Percentiles rank a stretch among this genome's conserved stretches.
phyloP scores from a whole-genome alignment of 768 basidiomycete species.

The Amanita pallidorosea region DNA sequence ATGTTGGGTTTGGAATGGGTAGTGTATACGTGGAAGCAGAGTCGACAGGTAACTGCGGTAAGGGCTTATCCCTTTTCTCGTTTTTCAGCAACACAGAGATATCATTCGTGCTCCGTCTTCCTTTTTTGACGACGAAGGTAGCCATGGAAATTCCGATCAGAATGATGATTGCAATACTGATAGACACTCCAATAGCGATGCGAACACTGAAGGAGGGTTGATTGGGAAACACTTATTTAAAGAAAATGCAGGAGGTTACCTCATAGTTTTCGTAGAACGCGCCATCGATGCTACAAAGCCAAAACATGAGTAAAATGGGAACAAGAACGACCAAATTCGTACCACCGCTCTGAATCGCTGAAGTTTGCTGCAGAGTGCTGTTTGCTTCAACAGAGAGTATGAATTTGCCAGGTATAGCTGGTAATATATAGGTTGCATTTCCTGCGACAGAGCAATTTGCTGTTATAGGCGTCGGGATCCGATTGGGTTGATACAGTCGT shows the following conservation, averaged over 20 bases:
- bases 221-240: neutral
- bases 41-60: neutral
- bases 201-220: neutral
- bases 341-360: neutral
- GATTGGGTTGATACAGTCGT: slow-evolving; percentile 27
- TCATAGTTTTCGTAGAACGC: neutral
- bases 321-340: neutral
- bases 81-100: neutral
- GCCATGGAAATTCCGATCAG: slow-evolving; percentile 29
- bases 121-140: slow-evolving; percentile 30
- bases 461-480: slow-evolving; percentile 16
- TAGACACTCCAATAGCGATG: slow-evolving; percentile 34
- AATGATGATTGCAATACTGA: slow-evolving; percentile 29
- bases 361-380: neutral
- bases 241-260: neutral
- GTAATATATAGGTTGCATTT: slow-evolving; percentile 32
- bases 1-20: neutral
- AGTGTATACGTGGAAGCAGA: neutral
- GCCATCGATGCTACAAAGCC: neutral
- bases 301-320: neutral
- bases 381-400: neutral
- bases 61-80: neutral
- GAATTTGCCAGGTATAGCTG: neutral
- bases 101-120: slow-evolving; percentile 6
- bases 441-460: slow-evolving; percentile 18